Evolutionary conservation across 2,329 filamentous ascomycete species (phyloP), one percentile per base, ranked within the genome.

Genomic region (Penicillium nordicum): DNA sequence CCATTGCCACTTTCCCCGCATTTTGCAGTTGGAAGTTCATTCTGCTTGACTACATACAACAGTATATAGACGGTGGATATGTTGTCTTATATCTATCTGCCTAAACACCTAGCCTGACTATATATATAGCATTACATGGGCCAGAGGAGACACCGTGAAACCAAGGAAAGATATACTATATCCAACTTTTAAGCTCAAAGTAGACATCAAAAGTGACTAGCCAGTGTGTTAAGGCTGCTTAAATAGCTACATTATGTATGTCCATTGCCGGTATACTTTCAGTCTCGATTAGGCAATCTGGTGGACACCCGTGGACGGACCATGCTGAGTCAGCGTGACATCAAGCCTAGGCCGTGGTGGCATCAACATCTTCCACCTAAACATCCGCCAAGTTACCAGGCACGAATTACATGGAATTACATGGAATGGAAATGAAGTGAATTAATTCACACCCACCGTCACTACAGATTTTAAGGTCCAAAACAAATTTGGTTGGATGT

Each of bases 301-400:
- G 25, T 8, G 23, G 27, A 34, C 38, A 41, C 38, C 18, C 18
- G 18, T 18, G 40, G 52, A 37, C 30, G 40, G 52, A 37, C 30
- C 52, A 55, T 23, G 41, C 32, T 52, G 41, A 52, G 32, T 52
- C 50, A 52, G 12, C 30, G 2, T 4, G 12, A 1, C 29, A 11
- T 8, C 18, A n/a, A 30, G 16, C 10, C n/a, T 14, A 34, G 32
- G 32, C 12, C 32, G 2, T 27, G 25, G 25, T 14, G 32, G 27
- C 51, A 21, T 46, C 50, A 38, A 46, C 41, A 36, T 25, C n/a
- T 30, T 55, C 46, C 53, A 41, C 40, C 46, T 55, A 21, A 45
- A 52, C 47, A 45, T 44, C 52, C 12, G 23, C 29, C 42, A n/a
- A 40, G 10, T 25, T 23, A 30, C 37, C 14, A 25, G 11, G 1